Conservation (phyloP, 2,329 filamentous ascomycete species). For the Botrytis squamosa region DNA sequence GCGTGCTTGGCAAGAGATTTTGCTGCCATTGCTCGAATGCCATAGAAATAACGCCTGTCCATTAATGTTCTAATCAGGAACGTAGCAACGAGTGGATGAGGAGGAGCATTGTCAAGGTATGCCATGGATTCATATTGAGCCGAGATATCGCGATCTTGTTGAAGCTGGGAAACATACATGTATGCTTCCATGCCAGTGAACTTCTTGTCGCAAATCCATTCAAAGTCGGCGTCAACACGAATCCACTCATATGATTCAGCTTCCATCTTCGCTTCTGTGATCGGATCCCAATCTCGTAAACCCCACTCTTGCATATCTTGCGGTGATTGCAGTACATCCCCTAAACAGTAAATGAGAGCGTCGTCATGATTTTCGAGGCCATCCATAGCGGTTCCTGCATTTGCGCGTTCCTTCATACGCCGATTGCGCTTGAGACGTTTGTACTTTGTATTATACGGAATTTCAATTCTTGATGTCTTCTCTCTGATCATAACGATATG, state of each 20-base stretch:
- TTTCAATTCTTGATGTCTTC: slow-evolving; percentile 80
- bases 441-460: slow-evolving; percentile 99
- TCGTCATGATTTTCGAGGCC: slow-evolving; percentile 70
- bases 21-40: slow-evolving; percentile 83
- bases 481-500: slow-evolving; percentile 97
- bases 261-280: slow-evolving; percentile 88
- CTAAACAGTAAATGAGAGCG: slow-evolving; percentile 83
- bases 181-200: slow-evolving; percentile 80
- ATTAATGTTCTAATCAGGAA: slow-evolving; percentile 87
- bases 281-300: slow-evolving; percentile 82
- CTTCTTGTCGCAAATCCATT: slow-evolving; percentile 89
- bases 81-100: slow-evolving; percentile 81
- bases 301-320: slow-evolving; percentile 83
- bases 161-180: slow-evolving; percentile 97
- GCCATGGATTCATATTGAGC: slow-evolving; percentile 79
- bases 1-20: slow-evolving; percentile 75
- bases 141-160: slow-evolving; percentile 94
- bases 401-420: slow-evolving; percentile 74
- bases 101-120: slow-evolving; percentile 63
- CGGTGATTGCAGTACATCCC: slow-evolving; percentile 80
- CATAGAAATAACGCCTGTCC: slow-evolving; percentile 90
- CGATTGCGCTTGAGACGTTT: slow-evolving; percentile 91
- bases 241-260: slow-evolving; percentile 99
- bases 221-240: slow-evolving; percentile 94
- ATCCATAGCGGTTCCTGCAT: slow-evolving; percentile 62